Evolutionary conservation across 768 basidiomycete genomes (phyloP).

Genomic region (Sistotremastrum suecicum): DNA sequence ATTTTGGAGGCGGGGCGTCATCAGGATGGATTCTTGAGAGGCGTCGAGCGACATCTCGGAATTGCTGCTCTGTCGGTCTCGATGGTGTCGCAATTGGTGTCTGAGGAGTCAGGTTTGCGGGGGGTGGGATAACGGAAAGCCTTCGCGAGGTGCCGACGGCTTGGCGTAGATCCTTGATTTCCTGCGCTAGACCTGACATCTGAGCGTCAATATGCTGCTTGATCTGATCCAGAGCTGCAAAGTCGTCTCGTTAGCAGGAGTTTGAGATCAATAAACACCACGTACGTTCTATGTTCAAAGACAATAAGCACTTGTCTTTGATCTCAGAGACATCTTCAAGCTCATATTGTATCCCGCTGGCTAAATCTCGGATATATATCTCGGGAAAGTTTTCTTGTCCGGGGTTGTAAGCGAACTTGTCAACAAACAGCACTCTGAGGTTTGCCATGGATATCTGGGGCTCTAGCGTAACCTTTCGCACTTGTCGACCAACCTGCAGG

Average conservation of each 20-base stretch:
- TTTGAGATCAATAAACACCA: conserved; percentile 10
- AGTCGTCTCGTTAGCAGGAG: conserved; percentile 1
- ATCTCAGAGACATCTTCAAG: conserved; percentile 91
- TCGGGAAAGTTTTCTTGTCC: conserved; percentile 89
- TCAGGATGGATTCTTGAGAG: conserved; percentile 45
- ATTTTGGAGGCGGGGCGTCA: conserved; percentile 22
- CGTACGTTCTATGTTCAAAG: conserved; percentile 94
- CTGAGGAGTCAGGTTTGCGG: conserved; percentile 27
- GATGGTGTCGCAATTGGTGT: conserved; percentile 41
- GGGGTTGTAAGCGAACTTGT: conserved; percentile 88
- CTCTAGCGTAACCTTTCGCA: conserved; percentile 74
- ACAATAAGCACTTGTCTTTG: conserved; percentile 74
- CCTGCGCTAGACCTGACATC: conserved; percentile 70
- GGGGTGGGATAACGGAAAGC: conserved; percentile 28
- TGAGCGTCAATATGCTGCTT: conserved; percentile 95
- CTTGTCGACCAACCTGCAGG: conserved; percentile 79
- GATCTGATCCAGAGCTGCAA: conserved; percentile 87
- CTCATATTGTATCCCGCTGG: conserved; percentile 89
- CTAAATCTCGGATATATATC: conserved; percentile 88
- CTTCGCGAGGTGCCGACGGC: conserved; percentile 41
- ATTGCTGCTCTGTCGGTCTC: conserved; percentile 64
- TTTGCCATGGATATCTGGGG: conserved; percentile 55
- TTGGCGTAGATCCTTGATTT: conserved; percentile 77
- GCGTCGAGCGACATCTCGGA: conserved; percentile 57
- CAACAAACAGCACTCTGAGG: conserved; percentile 80